Evolutionary conservation across 1,139 yeast genomes (phyloP).

Genomic region (Taphrina confusa): DNA sequence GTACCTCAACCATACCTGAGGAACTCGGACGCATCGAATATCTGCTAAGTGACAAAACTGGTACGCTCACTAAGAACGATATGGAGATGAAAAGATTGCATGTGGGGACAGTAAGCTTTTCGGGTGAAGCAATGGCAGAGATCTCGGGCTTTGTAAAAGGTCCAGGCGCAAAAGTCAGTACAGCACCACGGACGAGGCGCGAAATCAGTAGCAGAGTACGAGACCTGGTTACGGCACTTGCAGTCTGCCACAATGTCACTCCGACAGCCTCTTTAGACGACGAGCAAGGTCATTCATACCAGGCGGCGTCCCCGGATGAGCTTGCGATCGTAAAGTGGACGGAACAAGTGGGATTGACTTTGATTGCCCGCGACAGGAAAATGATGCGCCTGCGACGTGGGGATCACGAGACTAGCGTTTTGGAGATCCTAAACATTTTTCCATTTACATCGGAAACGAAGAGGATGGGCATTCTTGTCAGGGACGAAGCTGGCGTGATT

Average conservation of each 20-base stretch:
- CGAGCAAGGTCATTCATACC: slow-evolving; percentile 66
- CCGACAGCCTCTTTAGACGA: slow-evolving; percentile 61
- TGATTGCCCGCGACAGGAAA: slow-evolving; percentile 77
- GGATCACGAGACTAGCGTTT: slow-evolving; percentile 52
- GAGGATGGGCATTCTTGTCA: slow-evolving; percentile 89
- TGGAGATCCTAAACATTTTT: slow-evolving; percentile 75
- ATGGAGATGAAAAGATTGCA: slow-evolving; percentile 95
- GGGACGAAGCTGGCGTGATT: slow-evolving; percentile 65
- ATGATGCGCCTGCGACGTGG: slow-evolving; percentile 56
- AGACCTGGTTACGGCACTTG: slow-evolving; percentile 76
- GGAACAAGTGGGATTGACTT: slow-evolving; percentile 76
- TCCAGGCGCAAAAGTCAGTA: background rate
- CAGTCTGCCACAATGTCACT: slow-evolving; percentile 94
- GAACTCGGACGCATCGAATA: slow-evolving; percentile 96
- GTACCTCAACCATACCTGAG: slow-evolving; percentile 97
- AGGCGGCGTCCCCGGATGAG: slow-evolving; percentile 99
- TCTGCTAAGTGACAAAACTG: slow-evolving; percentile 89
- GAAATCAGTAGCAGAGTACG: slow-evolving; percentile 76
- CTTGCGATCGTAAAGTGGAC: slow-evolving; percentile 94
- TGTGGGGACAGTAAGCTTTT: slow-evolving; percentile 86
- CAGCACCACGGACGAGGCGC: slow-evolving; percentile 47
- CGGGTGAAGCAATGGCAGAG: slow-evolving; percentile 88
- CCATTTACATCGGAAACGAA: slow-evolving; percentile 96
- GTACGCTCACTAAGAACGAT: slow-evolving; percentile 95
- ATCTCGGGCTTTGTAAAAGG: slow-evolving; percentile 58